These are phyloP conservation scores for Aspergillus pseudoviridinutans DNA, from an alignment of 2,329 filamentous ascomycete species.

Conservation along the genomic window DNA sequence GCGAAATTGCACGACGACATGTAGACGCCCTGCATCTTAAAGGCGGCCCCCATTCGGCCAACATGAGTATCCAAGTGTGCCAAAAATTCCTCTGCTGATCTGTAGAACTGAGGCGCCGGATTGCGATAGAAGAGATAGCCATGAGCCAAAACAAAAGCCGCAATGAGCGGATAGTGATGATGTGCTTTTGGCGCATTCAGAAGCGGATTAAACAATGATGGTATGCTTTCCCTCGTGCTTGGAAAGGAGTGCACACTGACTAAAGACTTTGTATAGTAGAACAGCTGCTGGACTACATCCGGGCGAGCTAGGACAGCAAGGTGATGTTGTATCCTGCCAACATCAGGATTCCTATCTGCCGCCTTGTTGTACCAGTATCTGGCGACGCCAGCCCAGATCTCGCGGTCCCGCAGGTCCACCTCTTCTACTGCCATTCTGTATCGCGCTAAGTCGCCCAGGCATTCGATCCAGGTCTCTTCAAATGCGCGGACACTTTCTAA, in stretches of 20 bases:
- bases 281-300: constrained; percentile 55
- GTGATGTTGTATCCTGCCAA: constrained; percentile 82
- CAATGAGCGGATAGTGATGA: constrained; percentile 37
- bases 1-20: constrained; percentile 54
- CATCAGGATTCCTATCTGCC: constrained; percentile 68
- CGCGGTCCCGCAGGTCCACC: constrained; percentile 67
- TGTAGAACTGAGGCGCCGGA: constrained; percentile 36
- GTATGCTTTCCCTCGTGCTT: constrained; percentile 54
- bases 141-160: constrained; percentile 52
- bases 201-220: constrained; percentile 52
- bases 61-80: constrained; percentile 47
- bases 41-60: constrained; percentile 44
- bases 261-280: constrained; percentile 57
- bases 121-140: constrained; percentile 45
- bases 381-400: constrained; percentile 77
- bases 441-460: constrained; percentile 76
- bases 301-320: constrained; percentile 64
- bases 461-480: constrained; percentile 89
- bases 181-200: constrained; percentile 37
- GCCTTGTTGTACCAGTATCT: constrained; percentile 81
- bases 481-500: constrained; percentile 82
- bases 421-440: constrained; percentile 93
- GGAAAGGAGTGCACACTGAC: constrained; percentile 53
- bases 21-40: constrained; percentile 52
- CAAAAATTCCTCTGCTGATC: constrained; percentile 39